phyloP scores from a whole-genome alignment of 305 asterid genomes.

The Nicotiana rustica region DNA sequence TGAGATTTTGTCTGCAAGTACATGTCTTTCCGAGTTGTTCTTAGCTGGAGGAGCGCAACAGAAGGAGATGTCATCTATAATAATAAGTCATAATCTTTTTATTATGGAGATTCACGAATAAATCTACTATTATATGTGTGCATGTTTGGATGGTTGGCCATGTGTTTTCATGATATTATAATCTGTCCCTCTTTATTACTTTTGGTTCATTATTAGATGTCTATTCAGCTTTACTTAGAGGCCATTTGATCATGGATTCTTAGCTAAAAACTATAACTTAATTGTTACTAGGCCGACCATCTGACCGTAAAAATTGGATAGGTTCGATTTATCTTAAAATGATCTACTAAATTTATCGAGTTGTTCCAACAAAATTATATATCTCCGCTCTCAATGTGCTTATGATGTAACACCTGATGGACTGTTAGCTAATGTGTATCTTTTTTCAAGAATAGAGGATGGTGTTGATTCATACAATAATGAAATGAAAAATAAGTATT shows the following conservation, averaged over 20 bases:
- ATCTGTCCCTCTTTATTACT: not conserved
- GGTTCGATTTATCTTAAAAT: no score
- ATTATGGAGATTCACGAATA: not conserved
- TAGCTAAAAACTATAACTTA: not conserved
- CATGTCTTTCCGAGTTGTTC: not conserved
- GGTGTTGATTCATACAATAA: not conserved
- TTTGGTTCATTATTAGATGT: not conserved
- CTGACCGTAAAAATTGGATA: no score
- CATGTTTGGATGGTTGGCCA: not conserved
- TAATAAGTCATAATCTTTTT: no score
- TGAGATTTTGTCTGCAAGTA: not conserved
- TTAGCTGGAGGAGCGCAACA: not conserved
- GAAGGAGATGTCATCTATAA: not conserved
- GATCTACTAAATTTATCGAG: no score
- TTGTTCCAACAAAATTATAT: no score
- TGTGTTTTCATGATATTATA: no score
- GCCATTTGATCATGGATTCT: not conserved
- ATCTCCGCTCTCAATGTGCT: no score
- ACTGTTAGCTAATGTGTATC: no score
- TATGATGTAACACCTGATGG: no score
- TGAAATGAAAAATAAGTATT: not conserved
- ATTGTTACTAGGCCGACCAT: not conserved
- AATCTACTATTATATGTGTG: not conserved
- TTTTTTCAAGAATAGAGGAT: no score
- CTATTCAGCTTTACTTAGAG: not conserved